Percentiles rank a stretch among this genome's conserved stretches.
These are phyloP conservation scores for Solanum peruvianum DNA, from an alignment of 257 asterid species.

Conservation along the genomic window DNA sequence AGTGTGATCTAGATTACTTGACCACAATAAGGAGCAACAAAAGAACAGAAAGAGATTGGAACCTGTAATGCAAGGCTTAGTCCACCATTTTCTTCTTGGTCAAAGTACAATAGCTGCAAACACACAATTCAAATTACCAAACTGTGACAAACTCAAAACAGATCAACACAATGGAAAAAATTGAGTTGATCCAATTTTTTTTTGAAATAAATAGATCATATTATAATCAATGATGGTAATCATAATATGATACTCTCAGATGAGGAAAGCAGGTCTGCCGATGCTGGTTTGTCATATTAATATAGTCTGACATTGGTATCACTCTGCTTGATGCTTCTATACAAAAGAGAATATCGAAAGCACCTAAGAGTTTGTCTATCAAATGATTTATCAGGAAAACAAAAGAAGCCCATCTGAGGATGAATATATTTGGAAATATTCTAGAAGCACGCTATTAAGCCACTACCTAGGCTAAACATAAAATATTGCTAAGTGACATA, in stretches of 20 bases:
- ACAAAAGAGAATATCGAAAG: neutral
- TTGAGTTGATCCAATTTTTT: neutral
- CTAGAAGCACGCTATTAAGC: neutral
- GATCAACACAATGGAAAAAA: neutral
- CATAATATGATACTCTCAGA: neutral
- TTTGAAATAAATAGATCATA: neutral
- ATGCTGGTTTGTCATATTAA: neutral
- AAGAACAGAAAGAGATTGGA: neutral
- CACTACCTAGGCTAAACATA: neutral
- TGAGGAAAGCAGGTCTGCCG: neutral
- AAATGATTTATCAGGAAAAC: neutral
- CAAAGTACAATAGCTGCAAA: constrained; percentile 84
- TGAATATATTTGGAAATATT: neutral
- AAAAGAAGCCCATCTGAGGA: neutral
- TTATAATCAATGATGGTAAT: neutral
- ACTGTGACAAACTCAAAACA: neutral
- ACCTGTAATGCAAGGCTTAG: constrained; percentile 91
- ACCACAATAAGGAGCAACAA: neutral
- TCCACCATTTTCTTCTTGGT: constrained; percentile 79
- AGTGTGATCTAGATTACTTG: neutral
- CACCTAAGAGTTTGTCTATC: neutral
- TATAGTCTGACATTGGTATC: neutral
- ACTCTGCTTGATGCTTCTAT: neutral
- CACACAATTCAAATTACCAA: neutral
- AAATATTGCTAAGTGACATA: neutral